Evolutionary conservation across 164 flowering plant genomes (phyloP).

Genomic region (Tetrastigma voinierianum): DNA sequence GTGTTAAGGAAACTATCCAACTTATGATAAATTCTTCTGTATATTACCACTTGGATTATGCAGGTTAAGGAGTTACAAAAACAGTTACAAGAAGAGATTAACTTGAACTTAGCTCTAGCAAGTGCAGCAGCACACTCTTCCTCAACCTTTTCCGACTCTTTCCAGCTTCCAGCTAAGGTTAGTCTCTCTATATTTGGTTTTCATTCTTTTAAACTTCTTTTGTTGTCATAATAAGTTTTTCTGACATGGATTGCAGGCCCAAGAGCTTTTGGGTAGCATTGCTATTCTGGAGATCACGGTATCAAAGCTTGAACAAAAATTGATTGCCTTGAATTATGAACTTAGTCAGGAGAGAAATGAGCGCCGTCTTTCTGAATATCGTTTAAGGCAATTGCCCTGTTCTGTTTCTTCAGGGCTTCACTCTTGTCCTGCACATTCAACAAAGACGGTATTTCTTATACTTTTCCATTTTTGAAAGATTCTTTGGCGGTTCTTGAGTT

Average conservation of each 20-base stretch:
- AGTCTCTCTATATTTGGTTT: neutral
- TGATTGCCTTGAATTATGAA: conserved; percentile 31
- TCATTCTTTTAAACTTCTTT: neutral
- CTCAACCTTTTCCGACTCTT: conserved; percentile 17
- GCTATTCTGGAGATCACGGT: conserved; percentile 37
- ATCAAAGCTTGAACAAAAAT: conserved; percentile 42
- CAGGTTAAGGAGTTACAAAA: conserved; percentile 34
- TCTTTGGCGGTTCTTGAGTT: too few relatives aligned
- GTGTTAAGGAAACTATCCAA: neutral
- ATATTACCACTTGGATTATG: neutral
- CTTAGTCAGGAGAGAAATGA: conserved; percentile 49
- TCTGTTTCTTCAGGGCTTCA: conserved; percentile 5
- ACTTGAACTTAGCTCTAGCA: conserved; percentile 34
- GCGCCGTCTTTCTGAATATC: conserved; percentile 44
- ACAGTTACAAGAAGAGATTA: conserved; percentile 38
- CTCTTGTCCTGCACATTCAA: conserved; percentile 7
- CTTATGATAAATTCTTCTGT: neutral
- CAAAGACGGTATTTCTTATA: conserved; percentile 1
- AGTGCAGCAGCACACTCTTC: conserved; percentile 28
- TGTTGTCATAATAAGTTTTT: too few relatives aligned
- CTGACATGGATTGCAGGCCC: conserved; percentile 24
- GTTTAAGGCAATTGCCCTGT: conserved; percentile 20
- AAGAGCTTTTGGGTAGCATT: conserved; percentile 35
- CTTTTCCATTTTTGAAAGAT: too few relatives aligned
- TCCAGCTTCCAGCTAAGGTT: conserved; percentile 37